Percentiles rank a stretch among this genome's conserved stretches.
These are phyloP conservation scores for Chaetomium cochliodes DNA, from an alignment of 495 filamentous ascomycete species.

Conservation along the genomic window DNA sequence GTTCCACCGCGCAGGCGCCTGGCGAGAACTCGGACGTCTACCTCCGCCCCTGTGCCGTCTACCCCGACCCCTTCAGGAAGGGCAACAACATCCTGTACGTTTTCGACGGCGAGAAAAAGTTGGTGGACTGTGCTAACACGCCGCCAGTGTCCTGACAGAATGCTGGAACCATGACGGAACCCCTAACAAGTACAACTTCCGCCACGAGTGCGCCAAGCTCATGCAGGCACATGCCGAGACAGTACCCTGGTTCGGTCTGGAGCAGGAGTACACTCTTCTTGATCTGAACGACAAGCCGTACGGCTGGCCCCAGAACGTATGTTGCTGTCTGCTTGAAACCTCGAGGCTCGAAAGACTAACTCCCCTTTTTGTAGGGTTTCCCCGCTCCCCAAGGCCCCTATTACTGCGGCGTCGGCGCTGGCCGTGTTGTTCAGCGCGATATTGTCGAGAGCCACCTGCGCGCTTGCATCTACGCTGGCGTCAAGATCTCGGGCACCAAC, in stretches of 20 bases:
- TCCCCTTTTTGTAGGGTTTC: constrained; percentile 62
- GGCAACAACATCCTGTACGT: constrained; percentile 70
- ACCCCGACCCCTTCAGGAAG: constrained; percentile 88
- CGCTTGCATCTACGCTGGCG: constrained; percentile 85
- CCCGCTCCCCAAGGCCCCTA: constrained; percentile 93
- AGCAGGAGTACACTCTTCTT: constrained; percentile 77
- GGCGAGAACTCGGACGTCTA: constrained; percentile 98
- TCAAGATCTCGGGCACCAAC: constrained; percentile 98
- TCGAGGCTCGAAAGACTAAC: not conserved
- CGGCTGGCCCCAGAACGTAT: constrained; percentile 71
- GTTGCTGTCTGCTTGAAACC: constrained; percentile 37
- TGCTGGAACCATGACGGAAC: constrained; percentile 95
- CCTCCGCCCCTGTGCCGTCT: constrained; percentile 80
- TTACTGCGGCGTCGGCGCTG: constrained; percentile 98
- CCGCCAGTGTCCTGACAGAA: constrained; percentile 74
- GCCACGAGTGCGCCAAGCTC: constrained; percentile 61
- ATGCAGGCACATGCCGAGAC: constrained; percentile 84
- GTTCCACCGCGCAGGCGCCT: constrained; percentile 89
- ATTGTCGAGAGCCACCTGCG: constrained; percentile 99
- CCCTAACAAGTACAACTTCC: constrained; percentile 98
- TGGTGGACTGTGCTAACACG: constrained; percentile 40
- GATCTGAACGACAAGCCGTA: constrained; percentile 83
- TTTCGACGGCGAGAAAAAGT: constrained; percentile 49
- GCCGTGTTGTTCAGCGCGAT: constrained; percentile 97
- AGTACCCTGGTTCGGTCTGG: constrained; percentile 95